Percentiles rank a stretch among this genome's conserved stretches.
Conservation (phyloP, 257 asterid genomes). For the Solanum etuberosum region DNA sequence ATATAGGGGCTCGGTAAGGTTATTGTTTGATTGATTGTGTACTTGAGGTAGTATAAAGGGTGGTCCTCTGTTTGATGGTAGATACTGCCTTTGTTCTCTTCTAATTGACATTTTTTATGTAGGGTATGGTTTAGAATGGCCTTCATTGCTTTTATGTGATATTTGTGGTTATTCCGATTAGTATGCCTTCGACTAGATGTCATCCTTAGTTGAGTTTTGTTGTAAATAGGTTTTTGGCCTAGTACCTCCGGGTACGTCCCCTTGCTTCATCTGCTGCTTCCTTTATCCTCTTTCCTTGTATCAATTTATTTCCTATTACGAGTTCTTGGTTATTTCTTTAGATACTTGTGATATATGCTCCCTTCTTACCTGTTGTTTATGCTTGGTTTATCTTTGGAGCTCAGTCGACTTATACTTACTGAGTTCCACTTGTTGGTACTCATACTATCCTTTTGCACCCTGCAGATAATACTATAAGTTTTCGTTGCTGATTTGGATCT, state of each 20-base stretch:
- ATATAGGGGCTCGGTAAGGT: neutral
- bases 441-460: neutral
- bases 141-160: neutral
- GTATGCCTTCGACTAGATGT: too few species aligned
- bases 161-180: neutral
- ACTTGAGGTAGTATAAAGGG: neutral
- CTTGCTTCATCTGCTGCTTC: too few species aligned
- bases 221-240: neutral
- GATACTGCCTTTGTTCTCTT: neutral
- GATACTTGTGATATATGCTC: neutral
- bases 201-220: neutral
- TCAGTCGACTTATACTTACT: neutral
- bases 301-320: too few species aligned
- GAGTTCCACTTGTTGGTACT: neutral
- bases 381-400: neutral
- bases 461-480: too few species aligned
- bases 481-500: neutral
- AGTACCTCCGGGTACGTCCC: neutral
- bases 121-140: neutral
- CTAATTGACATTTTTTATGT: neutral
- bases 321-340: neutral
- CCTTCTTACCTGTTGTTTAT: neutral
- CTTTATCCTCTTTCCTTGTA: too few species aligned
- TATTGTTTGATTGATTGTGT: neutral
- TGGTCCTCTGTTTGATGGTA: neutral